phyloP scores from a whole-genome alignment of 495 filamentous ascomycete species.

The Evernia prunastri region DNA sequence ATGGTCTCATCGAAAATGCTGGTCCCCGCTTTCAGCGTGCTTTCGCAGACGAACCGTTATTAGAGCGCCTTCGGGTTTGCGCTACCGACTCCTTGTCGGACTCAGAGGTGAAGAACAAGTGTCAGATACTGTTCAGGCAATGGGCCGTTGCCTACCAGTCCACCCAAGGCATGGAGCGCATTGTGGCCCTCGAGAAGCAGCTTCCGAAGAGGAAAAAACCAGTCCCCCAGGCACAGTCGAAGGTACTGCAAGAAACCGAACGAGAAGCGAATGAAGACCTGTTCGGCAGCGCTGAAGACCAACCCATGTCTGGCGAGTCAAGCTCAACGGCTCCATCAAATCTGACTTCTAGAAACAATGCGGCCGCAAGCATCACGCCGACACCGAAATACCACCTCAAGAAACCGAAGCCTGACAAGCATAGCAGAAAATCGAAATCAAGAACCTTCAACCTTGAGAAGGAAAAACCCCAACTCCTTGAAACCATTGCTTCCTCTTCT shows the following conservation, averaged over 20 bases:
- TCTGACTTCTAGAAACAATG: constrained; percentile 12
- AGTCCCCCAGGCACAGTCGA: constrained; percentile 64
- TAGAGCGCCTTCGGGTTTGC: constrained; percentile 85
- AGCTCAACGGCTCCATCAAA: neutral
- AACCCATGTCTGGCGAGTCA: constrained; percentile 2
- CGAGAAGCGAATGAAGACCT: constrained; percentile 55
- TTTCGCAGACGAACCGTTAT: constrained; percentile 87
- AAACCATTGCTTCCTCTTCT: constrained; percentile 73
- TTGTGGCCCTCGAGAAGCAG: constrained; percentile 75
- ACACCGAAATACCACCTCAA: constrained; percentile 26
- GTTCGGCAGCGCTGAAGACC: constrained; percentile 35
- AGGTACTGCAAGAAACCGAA: constrained; percentile 71
- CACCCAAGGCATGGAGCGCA: constrained; percentile 70
- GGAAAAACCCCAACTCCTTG: constrained; percentile 78
- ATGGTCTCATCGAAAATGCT: constrained; percentile 91
- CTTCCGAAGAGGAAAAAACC: constrained; percentile 61
- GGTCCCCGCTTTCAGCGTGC: constrained; percentile 78
- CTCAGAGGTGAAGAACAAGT: constrained; percentile 76
- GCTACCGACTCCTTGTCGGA: constrained; percentile 82
- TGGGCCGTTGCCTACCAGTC: constrained; percentile 83
- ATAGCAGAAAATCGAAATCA: constrained; percentile 44
- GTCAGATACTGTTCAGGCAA: constrained; percentile 73
- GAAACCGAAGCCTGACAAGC: constrained; percentile 34
- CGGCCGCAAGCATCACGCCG: constrained; percentile 26
- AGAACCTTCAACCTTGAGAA: constrained; percentile 73